Evolutionary conservation across 306 rosid genomes (phyloP).

Genomic region (Casuarina cunninghamiana): DNA sequence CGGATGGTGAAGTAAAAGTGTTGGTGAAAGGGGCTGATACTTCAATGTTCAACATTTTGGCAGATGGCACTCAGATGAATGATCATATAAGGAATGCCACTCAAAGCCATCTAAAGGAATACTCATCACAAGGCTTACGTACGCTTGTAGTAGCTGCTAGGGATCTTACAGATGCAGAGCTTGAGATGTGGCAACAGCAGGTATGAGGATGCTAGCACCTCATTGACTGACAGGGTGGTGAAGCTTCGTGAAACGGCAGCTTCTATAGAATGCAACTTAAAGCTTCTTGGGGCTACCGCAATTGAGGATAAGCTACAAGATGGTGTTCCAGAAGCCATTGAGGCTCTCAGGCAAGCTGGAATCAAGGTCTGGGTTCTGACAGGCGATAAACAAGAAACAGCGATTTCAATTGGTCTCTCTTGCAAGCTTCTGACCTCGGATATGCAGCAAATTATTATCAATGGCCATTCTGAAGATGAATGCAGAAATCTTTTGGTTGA

Average conservation of each 20-base stretch:
- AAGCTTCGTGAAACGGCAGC: constrained; percentile 81
- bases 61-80: constrained; percentile 38
- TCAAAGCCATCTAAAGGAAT: constrained; percentile 69
- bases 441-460: constrained; percentile 77
- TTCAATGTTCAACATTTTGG: constrained; percentile 74
- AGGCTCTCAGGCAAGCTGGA: constrained; percentile 92
- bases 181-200: constrained; percentile 77
- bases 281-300: constrained; percentile 87
- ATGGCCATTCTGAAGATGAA: constrained; percentile 72
- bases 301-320: constrained; percentile 98
- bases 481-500: constrained; percentile 71
- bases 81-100: constrained; percentile 46
- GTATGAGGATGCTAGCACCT: constrained; percentile 93
- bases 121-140: constrained; percentile 82
- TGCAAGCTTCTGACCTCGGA: constrained; percentile 81
- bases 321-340: constrained; percentile 96
- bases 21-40: constrained; percentile 96
- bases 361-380: constrained; percentile 99
- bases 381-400: constrained; percentile 99
- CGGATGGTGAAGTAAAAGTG: constrained; percentile 77
- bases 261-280: constrained; percentile 70
- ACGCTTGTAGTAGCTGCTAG: constrained; percentile 87
- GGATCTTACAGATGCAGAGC: constrained; percentile 71
- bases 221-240: constrained; percentile 69
- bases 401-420: constrained; percentile 90